Base-by-base conservation (phyloP, 768 basidiomycete genomes). In the Suillus ampliporus region DNA sequence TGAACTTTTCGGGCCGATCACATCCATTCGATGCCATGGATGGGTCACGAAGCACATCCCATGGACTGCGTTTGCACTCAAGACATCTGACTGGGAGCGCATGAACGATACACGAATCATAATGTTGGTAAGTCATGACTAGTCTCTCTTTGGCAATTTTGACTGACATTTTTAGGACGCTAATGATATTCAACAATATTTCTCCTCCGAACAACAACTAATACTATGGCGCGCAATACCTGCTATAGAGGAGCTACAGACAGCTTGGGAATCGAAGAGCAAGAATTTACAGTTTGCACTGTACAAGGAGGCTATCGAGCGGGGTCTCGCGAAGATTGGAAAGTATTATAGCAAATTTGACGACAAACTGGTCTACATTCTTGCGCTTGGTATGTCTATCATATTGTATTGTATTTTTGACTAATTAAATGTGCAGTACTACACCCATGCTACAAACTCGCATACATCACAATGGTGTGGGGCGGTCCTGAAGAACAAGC, bases 341-440 rank as follows among this genome's bases (percentile, higher is more conserved):
- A 64, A 64, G 35, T 64, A 70, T 37, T 73, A 71, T 61, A 44
- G 38, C 13, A 58, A 51, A 21, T 64, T 69, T 34, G 69, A 73
- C 43, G 61, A 61, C 13, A 73, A 71, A 51, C 66, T 61, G 1
- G 53, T 57, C 8, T 70, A 61, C 58, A 28, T 61, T 5, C 61
- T 63, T 3, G 40, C 61, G 2, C 26, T 63, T 37, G 46, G 61
- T 61, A 48, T 1, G 62, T 63, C 1, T 13, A 7, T 43, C 48
- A 31, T n/a, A 7, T 31, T 31, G 23, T 43, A 38, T n/a, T n/a
- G n/a, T n/a, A n/a, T n/a, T n/a, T n/a, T 31, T 31, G 31, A 7
- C 6, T 23, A 13, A 19, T 15, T 21, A 63, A 38, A 46, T 21
- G 35, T 61, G 2, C 60, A 64, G n/a, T 56, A 37, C 7, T 61